These are phyloP conservation scores for Cnidoscolus chayamansa DNA, from an alignment of 441 rosid species.

Conservation along the genomic window DNA sequence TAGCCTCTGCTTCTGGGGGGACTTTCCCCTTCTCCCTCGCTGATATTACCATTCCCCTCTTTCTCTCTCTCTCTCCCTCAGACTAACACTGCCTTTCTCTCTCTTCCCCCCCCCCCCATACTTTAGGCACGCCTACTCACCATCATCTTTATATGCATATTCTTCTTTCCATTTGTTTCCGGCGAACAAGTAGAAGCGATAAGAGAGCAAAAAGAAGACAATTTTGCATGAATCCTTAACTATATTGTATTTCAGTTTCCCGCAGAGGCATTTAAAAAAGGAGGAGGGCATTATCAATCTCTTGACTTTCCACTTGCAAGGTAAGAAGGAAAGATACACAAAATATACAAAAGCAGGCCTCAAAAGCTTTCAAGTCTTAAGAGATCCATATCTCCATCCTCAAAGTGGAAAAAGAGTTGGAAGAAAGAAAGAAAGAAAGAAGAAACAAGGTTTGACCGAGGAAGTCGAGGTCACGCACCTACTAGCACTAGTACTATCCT, in stretches of 20 bases:
- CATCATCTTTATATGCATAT: conserved; percentile 64
- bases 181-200: conserved; percentile 29
- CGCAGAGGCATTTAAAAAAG: conserved; percentile 4
- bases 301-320: conserved; percentile 1
- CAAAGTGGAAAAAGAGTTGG: conserved; percentile 11
- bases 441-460: conserved; percentile 10
- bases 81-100: background rate
- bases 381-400: conserved; percentile 2
- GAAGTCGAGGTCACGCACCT: conserved; percentile 22
- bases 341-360: background rate
- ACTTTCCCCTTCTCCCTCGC: conserved; percentile 40
- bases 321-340: background rate
- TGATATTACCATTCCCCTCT: conserved; percentile 20
- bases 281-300: background rate
- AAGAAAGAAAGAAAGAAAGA: conserved; percentile 16
- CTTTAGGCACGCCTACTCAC: conserved; percentile 20
- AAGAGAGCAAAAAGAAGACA: conserved; percentile 22
- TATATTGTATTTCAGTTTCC: background rate
- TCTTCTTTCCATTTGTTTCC: conserved; percentile 42
- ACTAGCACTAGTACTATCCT: conserved; percentile 13
- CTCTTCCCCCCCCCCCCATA: background rate
- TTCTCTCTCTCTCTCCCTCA: background rate
- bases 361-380: too few relatives aligned
- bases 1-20: conserved; percentile 78
- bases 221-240: conserved; percentile 38